Evolutionary conservation across 495 filamentous ascomycete genomes (phyloP).

Genomic region (Neurospora terricola): DNA sequence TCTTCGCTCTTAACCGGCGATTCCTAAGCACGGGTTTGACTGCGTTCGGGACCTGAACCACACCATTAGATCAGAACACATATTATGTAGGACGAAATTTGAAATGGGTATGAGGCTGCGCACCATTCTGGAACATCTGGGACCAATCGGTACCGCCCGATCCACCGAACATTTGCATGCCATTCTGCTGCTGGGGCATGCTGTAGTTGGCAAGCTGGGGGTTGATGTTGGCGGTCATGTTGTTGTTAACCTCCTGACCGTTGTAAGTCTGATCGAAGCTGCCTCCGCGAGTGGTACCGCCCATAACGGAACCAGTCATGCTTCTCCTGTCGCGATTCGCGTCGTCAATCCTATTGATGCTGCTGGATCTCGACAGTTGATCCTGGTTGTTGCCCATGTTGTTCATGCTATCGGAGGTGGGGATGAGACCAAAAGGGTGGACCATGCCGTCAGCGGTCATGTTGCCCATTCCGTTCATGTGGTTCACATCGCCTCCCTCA

Average conservation of each 20-base stretch:
- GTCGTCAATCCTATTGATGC: conserved; percentile 44
- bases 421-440: conserved; percentile 38
- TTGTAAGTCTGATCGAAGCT: conserved; percentile 41
- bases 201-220: conserved; percentile 46
- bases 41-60: conserved; percentile 40
- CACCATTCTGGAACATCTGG: conserved; percentile 61
- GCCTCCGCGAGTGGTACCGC: conserved; percentile 22
- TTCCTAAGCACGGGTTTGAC: conserved; percentile 40
- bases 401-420: conserved; percentile 36
- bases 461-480: conserved; percentile 43
- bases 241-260: conserved; percentile 39
- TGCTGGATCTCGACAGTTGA: conserved; percentile 49
- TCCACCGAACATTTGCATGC: conserved; percentile 41
- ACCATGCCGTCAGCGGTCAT: conserved; percentile 41
- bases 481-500: conserved; percentile 37
- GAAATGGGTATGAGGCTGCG: conserved; percentile 31
- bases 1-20: conserved; percentile 14
- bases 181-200: conserved; percentile 42
- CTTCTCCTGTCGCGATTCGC: conserved; percentile 41
- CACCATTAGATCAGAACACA: conserved; percentile 47
- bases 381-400: conserved; percentile 43
- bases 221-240: conserved; percentile 46
- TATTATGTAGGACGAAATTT: conserved; percentile 38
- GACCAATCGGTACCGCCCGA: conserved; percentile 51
- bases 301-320: conserved; percentile 38